phyloP scores from a whole-genome alignment of 108 stramenopile genomes.

The Nitzschia putrida region DNA sequence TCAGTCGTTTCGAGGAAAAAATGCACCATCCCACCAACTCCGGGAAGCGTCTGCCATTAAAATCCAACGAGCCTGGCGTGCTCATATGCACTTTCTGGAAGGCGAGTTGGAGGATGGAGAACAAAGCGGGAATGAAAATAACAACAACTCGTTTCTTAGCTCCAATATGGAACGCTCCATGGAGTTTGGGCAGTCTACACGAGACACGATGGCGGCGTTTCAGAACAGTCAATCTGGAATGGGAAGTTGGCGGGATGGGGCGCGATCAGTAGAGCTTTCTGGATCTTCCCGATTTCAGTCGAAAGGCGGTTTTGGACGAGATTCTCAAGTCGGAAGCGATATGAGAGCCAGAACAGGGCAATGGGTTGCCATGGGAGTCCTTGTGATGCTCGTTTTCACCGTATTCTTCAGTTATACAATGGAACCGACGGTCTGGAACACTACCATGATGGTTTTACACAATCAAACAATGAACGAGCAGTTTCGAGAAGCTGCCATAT shows the following conservation, averaged over 20 bases:
- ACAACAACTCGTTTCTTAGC: constrained; percentile 10
- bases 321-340: constrained; percentile 68
- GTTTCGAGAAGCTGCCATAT: constrained; percentile 44
- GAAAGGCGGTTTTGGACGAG: constrained; percentile 29
- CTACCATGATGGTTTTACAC: constrained; percentile 60
- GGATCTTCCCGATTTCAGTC: constrained; percentile 28
- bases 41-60: constrained; percentile 40
- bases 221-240: neutral
- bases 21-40: neutral
- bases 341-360: constrained; percentile 80
- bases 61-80: constrained; percentile 52
- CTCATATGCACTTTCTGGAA: constrained; percentile 2
- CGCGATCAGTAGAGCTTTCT: neutral
- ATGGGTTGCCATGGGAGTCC: constrained; percentile 69
- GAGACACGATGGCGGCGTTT: constrained; percentile 3
- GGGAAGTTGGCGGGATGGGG: neutral
- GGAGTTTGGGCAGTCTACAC: neutral
- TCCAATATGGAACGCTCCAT: neutral
- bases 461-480: constrained; percentile 41
- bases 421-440: constrained; percentile 17
- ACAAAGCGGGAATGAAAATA: neutral
- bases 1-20: constrained; percentile 1
- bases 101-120: neutral
- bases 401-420: constrained; percentile 59
- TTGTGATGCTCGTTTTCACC: constrained; percentile 52